phyloP scores from a whole-genome alignment of 2,329 filamentous ascomycete genomes.

The Aspergillus vadensis region DNA sequence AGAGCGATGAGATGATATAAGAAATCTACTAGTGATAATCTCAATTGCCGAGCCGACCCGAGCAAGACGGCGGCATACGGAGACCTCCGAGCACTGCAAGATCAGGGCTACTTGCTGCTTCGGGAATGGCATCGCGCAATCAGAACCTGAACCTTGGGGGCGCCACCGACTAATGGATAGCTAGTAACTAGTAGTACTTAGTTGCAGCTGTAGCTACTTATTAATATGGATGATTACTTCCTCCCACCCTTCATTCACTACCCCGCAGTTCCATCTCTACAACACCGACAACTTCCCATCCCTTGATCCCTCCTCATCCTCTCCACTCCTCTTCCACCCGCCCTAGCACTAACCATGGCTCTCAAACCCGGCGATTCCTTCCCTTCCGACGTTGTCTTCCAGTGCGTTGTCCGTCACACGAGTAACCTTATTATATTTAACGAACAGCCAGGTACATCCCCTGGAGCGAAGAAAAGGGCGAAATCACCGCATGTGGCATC shows the following conservation, averaged over 20 bases:
- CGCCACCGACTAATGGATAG: neutral
- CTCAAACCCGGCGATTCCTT: slow-evolving; percentile 81
- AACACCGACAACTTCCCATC: neutral
- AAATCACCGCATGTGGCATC: slow-evolving; percentile 74
- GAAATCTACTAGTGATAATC: neutral
- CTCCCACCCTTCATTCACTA: neutral
- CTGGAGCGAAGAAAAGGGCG: slow-evolving; percentile 68
- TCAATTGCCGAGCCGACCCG: neutral
- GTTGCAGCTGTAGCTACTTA: neutral
- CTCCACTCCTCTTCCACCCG: too few relatives aligned
- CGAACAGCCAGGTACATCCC: slow-evolving; percentile 66
- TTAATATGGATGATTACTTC: neutral
- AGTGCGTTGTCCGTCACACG: slow-evolving; percentile 47
- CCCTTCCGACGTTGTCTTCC: slow-evolving; percentile 76
- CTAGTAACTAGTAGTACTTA: too few relatives aligned
- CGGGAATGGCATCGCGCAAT: neutral
- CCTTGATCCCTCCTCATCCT: neutral
- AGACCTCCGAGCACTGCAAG: neutral
- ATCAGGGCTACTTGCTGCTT: neutral
- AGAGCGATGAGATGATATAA: too few relatives aligned
- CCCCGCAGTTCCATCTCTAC: neutral
- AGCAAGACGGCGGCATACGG: neutral
- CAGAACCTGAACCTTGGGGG: neutral
- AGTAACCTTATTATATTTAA: neutral
- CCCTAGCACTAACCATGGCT: slow-evolving; percentile 29